Percentiles rank a stretch among this genome's conserved stretches.
Evolutionary conservation across 1,284 basidiomycete species (phyloP).

Genomic region (Naganishia liquefaciens): DNA sequence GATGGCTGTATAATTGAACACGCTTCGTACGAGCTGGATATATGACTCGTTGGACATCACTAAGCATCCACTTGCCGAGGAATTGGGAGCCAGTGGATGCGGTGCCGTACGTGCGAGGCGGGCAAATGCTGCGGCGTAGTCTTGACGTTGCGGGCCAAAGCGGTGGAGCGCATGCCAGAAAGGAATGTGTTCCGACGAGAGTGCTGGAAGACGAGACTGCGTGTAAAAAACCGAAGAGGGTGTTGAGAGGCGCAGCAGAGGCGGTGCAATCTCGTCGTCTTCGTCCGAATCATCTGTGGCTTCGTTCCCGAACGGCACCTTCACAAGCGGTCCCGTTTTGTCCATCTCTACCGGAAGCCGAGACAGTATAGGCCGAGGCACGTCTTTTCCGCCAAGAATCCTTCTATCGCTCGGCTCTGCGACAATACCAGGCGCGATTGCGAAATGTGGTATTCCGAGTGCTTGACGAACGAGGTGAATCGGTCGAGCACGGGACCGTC

Average conservation of each 20-base stretch:
- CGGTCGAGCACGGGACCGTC: conserved; percentile 6
- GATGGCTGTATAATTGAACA: conserved; percentile 85
- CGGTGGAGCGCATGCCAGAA: conserved; percentile 79
- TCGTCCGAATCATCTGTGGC: not conserved
- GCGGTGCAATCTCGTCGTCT: not conserved
- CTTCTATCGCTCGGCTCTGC: not conserved
- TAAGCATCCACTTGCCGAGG: not conserved
- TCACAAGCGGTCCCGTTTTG: not conserved
- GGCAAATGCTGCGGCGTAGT: conserved; percentile 63
- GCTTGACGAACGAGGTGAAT: conserved; percentile 22
- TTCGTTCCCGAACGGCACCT: not conserved
- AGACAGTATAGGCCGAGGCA: conserved; percentile 2
- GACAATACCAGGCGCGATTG: not conserved
- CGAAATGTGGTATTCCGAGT: conserved; percentile 12
- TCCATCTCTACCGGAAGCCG: not conserved
- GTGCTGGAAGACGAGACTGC: conserved; percentile 6
- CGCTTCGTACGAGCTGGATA: conserved; percentile 40
- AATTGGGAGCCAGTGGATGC: not conserved
- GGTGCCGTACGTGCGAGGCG: not conserved
- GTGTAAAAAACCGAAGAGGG: not conserved
- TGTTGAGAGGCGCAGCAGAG: not conserved
- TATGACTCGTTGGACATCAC: not conserved
- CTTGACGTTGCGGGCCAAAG: conserved; percentile 64
- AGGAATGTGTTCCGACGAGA: conserved; percentile 65
- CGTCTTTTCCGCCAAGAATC: not conserved